A percentile compares a stretch with the other conserved stretches of the same genome.
Conservation (phyloP, 2,329 filamentous ascomycete genomes). For the Myriosclerotinia scirpicola region DNA sequence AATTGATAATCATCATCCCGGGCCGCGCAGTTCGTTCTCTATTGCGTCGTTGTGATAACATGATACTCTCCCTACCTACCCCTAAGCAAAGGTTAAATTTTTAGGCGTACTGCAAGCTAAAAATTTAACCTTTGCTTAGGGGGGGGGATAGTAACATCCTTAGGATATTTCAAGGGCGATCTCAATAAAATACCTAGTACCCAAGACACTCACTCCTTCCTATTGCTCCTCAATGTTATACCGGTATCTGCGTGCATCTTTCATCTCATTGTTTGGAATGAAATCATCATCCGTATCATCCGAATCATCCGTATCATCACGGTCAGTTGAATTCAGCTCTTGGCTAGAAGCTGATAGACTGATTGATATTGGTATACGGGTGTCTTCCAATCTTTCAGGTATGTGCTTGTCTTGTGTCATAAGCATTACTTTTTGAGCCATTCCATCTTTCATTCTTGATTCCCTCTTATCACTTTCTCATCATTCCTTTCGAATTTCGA, state of each 20-base stretch:
- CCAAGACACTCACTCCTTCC: neutral
- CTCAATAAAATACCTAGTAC: neutral
- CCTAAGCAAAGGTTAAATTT: too few relatives aligned
- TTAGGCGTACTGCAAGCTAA: too few relatives aligned
- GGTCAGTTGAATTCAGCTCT: neutral
- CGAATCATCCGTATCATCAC: neutral
- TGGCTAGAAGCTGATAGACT: neutral
- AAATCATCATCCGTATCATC: neutral
- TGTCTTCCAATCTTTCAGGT: constrained; percentile 1
- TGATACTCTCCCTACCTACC: too few relatives aligned
- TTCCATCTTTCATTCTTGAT: constrained; percentile 18
- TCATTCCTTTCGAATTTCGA: constrained; percentile 5
- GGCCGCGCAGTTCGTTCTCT: neutral
- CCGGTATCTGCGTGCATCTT: too few relatives aligned
- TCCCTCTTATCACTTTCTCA: neutral
- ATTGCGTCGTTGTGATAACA: neutral
- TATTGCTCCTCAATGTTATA: too few relatives aligned
- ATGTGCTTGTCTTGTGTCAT: constrained; percentile 3
- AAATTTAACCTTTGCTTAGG: too few relatives aligned
- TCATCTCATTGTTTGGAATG: neutral
- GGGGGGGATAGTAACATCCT: too few relatives aligned
- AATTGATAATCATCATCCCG: constrained; percentile 12
- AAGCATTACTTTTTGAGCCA: constrained; percentile 9
- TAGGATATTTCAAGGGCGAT: neutral
- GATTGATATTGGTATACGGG: neutral